Evolutionary conservation across 2,329 filamentous ascomycete species (phyloP).

Genomic region (Aspergillus tamarii): DNA sequence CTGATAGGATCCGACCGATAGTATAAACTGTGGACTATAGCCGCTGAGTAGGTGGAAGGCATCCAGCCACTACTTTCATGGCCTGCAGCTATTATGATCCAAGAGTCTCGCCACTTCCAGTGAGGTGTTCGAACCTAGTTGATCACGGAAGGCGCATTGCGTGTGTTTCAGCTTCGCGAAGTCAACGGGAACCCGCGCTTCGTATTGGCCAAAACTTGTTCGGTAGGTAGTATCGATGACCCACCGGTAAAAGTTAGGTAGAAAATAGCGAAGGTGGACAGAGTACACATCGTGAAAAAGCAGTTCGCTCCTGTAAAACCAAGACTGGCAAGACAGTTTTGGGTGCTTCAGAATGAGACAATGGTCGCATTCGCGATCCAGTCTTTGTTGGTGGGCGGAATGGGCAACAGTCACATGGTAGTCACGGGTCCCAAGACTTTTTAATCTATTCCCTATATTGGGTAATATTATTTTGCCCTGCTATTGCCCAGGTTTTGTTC

Average conservation of each 20-base stretch:
- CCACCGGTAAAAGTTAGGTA: conserved; percentile 6
- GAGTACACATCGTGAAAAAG: background rate
- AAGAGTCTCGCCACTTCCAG: conserved; percentile 4
- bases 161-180: conserved; percentile 18
- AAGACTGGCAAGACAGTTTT: background rate
- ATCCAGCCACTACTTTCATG: background rate
- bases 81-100: background rate
- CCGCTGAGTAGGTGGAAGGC: background rate
- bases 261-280: conserved; percentile 3
- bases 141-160: conserved; percentile 3
- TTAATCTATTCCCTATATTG: background rate
- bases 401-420: conserved; percentile 11
- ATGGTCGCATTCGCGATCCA: conserved; percentile 2
- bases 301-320: background rate
- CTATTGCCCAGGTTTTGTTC: background rate
- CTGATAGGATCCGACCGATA: background rate
- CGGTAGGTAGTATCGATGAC: background rate
- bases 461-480: background rate
- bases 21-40: background rate
- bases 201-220: conserved; percentile 12
- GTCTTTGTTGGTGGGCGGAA: background rate
- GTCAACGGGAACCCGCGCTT: conserved; percentile 11
- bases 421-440: conserved; percentile 12
- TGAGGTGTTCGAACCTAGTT: conserved; percentile 2
- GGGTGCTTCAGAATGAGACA: conserved; percentile 9